phyloP scores from a whole-genome alignment of 805 yeast genomes.

The Candida corydali region DNA sequence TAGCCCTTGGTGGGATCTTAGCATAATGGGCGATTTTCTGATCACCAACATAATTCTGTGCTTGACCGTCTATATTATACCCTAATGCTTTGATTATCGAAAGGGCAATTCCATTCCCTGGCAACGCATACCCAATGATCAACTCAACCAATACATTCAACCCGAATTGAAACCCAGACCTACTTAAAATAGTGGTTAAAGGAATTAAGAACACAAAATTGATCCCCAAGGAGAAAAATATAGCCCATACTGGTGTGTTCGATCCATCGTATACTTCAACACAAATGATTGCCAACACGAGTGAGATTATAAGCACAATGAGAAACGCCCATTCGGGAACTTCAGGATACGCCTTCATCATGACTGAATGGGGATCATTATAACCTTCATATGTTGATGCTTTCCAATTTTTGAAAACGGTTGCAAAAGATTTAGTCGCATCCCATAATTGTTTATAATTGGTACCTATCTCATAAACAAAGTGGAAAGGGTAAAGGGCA shows the following conservation, averaged over 20 bases:
- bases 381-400: conserved; percentile 13
- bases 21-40: conserved; percentile 34
- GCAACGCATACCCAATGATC: conserved; percentile 31
- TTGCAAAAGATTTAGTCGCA: conserved; percentile 9
- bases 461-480: conserved; percentile 12
- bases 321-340: conserved; percentile 34
- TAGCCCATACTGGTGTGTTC: conserved; percentile 58
- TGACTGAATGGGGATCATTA: conserved; percentile 24
- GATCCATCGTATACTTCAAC: conserved; percentile 27
- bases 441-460: conserved; percentile 12
- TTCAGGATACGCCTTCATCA: conserved; percentile 29
- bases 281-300: conserved; percentile 28
- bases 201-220: conserved; percentile 51
- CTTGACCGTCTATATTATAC: conserved; percentile 26
- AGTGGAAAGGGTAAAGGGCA: conserved; percentile 23
- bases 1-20: conserved; percentile 38
- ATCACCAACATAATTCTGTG: conserved; percentile 25
- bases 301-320: conserved; percentile 20
- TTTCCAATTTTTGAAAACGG: conserved; percentile 10
- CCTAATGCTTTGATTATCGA: conserved; percentile 21
- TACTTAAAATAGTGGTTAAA: conserved; percentile 41
- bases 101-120: conserved; percentile 23
- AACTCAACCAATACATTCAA: conserved; percentile 53
- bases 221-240: conserved; percentile 49
- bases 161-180: conserved; percentile 46